Evolutionary conservation across 106 monocot species (phyloP).

Genomic region (Acorus gramineus): DNA sequence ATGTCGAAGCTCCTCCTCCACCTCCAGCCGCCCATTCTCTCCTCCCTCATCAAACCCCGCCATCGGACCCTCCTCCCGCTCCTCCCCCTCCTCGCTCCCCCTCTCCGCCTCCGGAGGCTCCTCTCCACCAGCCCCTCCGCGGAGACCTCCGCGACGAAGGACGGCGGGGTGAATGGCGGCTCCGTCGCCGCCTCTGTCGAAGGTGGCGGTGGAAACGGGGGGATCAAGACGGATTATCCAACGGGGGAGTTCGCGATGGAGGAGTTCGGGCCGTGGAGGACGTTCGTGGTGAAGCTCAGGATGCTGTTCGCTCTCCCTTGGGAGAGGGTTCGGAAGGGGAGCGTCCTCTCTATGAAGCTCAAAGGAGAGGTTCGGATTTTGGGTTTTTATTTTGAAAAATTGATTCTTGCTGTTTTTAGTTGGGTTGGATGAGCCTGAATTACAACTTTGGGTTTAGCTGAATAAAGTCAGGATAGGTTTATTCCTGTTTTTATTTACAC

Average conservation of each 20-base stretch:
- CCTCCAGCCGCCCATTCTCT: slow-evolving; percentile 2
- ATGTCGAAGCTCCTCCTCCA: slow-evolving; percentile 34
- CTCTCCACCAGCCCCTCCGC: background rate
- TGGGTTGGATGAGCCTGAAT: background rate
- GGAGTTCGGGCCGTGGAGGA: slow-evolving; percentile 51
- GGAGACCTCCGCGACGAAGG: slow-evolving; percentile 8
- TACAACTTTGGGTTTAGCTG: too few species aligned
- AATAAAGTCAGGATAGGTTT: too few species aligned
- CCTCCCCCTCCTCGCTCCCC: background rate
- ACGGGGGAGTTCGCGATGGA: slow-evolving; percentile 70
- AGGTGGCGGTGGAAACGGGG: background rate
- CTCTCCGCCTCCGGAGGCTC: background rate
- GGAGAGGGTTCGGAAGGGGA: slow-evolving; percentile 84
- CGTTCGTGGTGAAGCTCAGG: slow-evolving; percentile 48
- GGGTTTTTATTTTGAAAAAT: background rate
- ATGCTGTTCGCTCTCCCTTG: slow-evolving; percentile 84
- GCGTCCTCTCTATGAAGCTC: slow-evolving; percentile 85
- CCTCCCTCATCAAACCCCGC: background rate
- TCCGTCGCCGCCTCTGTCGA: background rate
- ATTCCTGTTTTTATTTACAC: too few species aligned
- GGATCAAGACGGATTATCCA: slow-evolving; percentile 29
- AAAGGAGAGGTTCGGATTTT: slow-evolving; percentile 47
- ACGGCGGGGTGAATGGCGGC: background rate
- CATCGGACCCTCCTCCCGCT: background rate
- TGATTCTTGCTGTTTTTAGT: background rate